Percentiles rank a stretch among this genome's conserved stretches.
phyloP scores from a whole-genome alignment of 495 filamentous ascomycete species.

The Talaromyces liani region DNA sequence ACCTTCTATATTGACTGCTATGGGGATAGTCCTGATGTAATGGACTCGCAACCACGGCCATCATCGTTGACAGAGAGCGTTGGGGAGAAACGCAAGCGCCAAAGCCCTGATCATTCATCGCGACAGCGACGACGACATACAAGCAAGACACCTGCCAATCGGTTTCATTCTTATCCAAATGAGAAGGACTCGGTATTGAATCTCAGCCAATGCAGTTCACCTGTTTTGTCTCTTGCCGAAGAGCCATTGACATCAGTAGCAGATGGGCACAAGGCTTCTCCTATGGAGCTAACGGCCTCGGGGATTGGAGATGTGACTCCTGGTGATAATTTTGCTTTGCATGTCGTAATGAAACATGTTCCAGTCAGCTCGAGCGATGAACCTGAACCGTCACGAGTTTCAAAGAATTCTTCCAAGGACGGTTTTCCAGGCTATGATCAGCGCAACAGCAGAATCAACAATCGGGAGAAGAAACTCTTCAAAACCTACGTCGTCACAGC shows the following conservation, averaged over 20 bases:
- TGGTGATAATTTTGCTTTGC: conserved; percentile 58
- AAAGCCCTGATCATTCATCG: neutral
- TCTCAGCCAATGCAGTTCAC: conserved; percentile 3
- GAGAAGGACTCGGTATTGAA: neutral
- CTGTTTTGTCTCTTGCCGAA: neutral
- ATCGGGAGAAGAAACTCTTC: neutral
- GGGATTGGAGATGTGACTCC: conserved; percentile 59
- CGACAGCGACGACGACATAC: neutral
- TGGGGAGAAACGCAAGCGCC: conserved; percentile 2
- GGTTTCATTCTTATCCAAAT: neutral
- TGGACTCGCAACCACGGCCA: neutral
- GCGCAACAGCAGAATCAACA: neutral
- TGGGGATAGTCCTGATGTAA: conserved; percentile 35
- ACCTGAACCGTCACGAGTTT: neutral
- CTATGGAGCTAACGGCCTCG: conserved; percentile 47
- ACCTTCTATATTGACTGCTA: conserved; percentile 72
- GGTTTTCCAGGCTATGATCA: neutral
- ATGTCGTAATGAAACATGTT: conserved; percentile 43
- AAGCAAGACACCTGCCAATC: conserved; percentile 16
- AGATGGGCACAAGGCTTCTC: conserved; percentile 14
- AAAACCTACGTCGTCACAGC: conserved; percentile 8
- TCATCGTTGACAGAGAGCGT: neutral
- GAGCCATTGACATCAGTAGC: conserved; percentile 25
- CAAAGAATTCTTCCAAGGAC: neutral
- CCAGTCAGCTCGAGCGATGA: conserved; percentile 11